phyloP scores from a whole-genome alignment of 164 flowering plant genomes.

The Tetrastigma voinierianum region DNA sequence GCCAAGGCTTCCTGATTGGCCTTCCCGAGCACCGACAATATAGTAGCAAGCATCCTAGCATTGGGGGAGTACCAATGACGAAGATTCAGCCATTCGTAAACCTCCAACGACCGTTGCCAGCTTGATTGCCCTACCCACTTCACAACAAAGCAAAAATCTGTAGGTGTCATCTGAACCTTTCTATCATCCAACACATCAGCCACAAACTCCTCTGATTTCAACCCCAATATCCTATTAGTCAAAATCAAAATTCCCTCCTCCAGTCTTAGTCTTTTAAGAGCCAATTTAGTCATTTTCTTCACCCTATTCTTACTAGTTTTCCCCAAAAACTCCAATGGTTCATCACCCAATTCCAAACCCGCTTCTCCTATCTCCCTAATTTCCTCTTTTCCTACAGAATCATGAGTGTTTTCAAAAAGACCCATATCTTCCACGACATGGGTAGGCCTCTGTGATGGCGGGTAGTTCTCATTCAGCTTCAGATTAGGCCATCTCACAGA shows the following conservation, averaged over 20 bases:
- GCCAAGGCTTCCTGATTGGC: slow-evolving; percentile 84
- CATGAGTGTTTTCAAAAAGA: not conserved
- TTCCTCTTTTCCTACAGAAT: slow-evolving; percentile 9
- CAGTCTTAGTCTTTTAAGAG: slow-evolving; percentile 83
- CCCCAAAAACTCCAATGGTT: slow-evolving; percentile 39
- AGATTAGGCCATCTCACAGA: slow-evolving; percentile 83
- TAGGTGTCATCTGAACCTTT: slow-evolving; percentile 83
- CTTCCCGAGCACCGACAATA: slow-evolving; percentile 79
- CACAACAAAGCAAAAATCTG: slow-evolving; percentile 85
- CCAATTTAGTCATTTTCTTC: slow-evolving; percentile 83
- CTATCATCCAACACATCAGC: slow-evolving; percentile 79
- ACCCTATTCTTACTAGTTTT: slow-evolving; percentile 53
- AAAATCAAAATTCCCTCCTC: slow-evolving; percentile 72
- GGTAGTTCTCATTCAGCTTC: slow-evolving; percentile 35
- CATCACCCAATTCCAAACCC: slow-evolving; percentile 25
- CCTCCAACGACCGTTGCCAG: slow-evolving; percentile 91
- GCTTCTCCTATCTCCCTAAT: slow-evolving; percentile 4
- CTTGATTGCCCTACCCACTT: slow-evolving; percentile 78
- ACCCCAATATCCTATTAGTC: slow-evolving; percentile 59
- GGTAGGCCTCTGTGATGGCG: slow-evolving; percentile 15
- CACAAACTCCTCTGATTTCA: slow-evolving; percentile 70
- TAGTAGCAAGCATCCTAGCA: slow-evolving; percentile 86
- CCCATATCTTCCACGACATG: slow-evolving; percentile 14
- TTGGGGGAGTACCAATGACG: slow-evolving; percentile 81
- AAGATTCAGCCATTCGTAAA: slow-evolving; percentile 89